Evolutionary conservation across 345 rosid species (phyloP), one percentile per base, ranked within the genome.

Genomic region (Microthlaspi erraticum): DNA sequence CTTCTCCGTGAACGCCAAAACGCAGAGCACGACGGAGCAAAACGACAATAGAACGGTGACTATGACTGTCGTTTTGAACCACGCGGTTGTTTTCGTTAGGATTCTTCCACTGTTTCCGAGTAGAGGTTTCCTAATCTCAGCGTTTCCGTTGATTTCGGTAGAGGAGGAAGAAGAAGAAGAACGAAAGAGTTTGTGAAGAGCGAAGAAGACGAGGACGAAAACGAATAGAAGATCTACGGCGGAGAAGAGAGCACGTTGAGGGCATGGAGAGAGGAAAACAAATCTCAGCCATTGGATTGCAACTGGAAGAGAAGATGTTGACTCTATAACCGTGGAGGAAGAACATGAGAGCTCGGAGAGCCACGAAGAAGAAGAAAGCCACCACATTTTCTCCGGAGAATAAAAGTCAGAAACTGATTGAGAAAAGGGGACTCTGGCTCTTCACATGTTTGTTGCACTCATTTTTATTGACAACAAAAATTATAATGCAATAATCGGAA

Each of bases 221-320:
- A 90, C 64, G 75, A 93, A 83, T 12, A 88, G 3, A 14, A 81
- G 39, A 64, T 93, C 87, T 19, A 85, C 67, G 19, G 84, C 70
- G 33, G 92, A 79, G 19, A 87, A 74, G 17, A 93, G 77, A 71
- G 68, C 79, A 71, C 98, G 81, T 66, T 93, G 98, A 46, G 97
- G 88, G 64, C 96, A 88, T 8, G 96, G 96, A 29, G 85, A 86
- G 32, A 91, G 86, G 78, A 85, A 80, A 55, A 88, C 62, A 82
- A 88, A 93, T 77, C 85, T 80, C 29, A 91, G 74, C 97, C 96
- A 87, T 57, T 72, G 94, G 64, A 90, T 61, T 46, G 81, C 32
- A 56, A 65, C 7, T 3, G 92, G 78, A 69, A 80, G 6, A 10
- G 87, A 79, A 5, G 81, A 36, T 10, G 78, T 56, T 1, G 77